phyloP scores from a whole-genome alignment of 2,329 filamentous ascomycete genomes.

The Fusarium sp. region DNA sequence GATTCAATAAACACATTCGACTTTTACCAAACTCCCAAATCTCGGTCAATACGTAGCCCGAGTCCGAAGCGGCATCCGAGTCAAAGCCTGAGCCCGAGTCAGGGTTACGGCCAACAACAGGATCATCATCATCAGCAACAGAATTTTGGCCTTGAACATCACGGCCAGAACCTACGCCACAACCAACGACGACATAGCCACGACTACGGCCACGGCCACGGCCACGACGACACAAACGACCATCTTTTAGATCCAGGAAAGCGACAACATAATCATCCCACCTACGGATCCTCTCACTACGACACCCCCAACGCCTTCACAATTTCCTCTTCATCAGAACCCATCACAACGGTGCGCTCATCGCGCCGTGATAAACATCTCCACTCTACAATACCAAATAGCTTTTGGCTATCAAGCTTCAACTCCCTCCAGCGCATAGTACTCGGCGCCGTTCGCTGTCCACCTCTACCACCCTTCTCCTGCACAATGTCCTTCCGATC shows the following conservation, averaged over 20 bases:
- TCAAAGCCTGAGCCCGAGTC: slow-evolving; percentile 36
- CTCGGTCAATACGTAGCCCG: slow-evolving; percentile 45
- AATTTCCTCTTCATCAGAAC: slow-evolving; percentile 34
- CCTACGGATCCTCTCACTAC: slow-evolving; percentile 22
- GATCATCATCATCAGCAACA: slow-evolving; percentile 36
- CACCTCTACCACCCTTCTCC: slow-evolving; percentile 73
- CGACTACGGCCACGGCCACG: slow-evolving; percentile 30
- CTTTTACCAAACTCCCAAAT: slow-evolving; percentile 36
- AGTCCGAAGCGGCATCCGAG: slow-evolving; percentile 32
- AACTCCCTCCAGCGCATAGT: slow-evolving; percentile 65
- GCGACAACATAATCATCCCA: slow-evolving; percentile 49
- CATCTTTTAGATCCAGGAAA: slow-evolving; percentile 35
- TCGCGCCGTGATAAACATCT: slow-evolving; percentile 68
- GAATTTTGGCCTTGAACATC: slow-evolving; percentile 14
- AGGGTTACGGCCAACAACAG: slow-evolving; percentile 33
- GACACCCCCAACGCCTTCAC: slow-evolving; percentile 40
- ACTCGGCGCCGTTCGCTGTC: slow-evolving; percentile 68
- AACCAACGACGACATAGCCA: slow-evolving; percentile 42
- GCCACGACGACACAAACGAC: slow-evolving; percentile 35
- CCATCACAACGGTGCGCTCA: slow-evolving; percentile 49
- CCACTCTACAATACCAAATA: slow-evolving; percentile 52
- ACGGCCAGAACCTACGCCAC: slow-evolving; percentile 37
- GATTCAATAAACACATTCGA: slow-evolving; percentile 65
- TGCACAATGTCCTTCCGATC: slow-evolving; percentile 67
- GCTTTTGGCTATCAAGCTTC: slow-evolving; percentile 64